Evolutionary conservation across 192 early-diverging fungal species (phyloP), one percentile per base, ranked within the genome.

Genomic region (Backusella luteola): DNA sequence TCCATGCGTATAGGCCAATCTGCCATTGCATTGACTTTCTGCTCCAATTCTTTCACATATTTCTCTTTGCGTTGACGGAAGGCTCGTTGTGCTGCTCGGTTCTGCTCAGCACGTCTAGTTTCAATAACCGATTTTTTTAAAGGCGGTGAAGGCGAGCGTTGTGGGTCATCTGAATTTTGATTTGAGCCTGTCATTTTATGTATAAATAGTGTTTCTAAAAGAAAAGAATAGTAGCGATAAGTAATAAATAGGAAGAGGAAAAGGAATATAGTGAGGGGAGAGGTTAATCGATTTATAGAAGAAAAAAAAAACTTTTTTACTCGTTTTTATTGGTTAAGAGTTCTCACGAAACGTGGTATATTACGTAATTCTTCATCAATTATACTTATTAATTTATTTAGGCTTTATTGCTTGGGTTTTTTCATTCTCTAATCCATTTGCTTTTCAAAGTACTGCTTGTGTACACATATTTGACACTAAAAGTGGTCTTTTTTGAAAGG

Each of bases 11-110:
- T 9, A 23, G 52, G 52, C 73, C 73, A 74, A 56, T 74, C 56
- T 56, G 34, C 56, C 52, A 74, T 63, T 9, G 52, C 34, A 69
- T 38, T 46, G 42, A 78, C 69, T 56, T 78, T 78, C 3, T 36
- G 85, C 80, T 93, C 92, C 9, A 93, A 84, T 8, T 85, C 79
- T 73, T 86, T 82, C n/a, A 92, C 84, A 76, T 97, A 93, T 70
- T 88, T 87, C 71, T 95, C 91, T 76, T 93, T 94, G 68, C 96
- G 90, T 76, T 97, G 93, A 59, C 96, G 93, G 81, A 97, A 97
- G 0, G 94, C 94, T 41, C 79, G 34, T 69, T 84, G 82, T 21
- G 82, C 79, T 34, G 74, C 76, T 42, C 82, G 66, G 71, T 84
- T 84, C 68, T 84, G 82, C 19, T 76, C 82, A 56, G 80, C 80